Conservation (phyloP, 2,329 filamentous ascomycete genomes). For the Aspergillus luchuensis region DNA sequence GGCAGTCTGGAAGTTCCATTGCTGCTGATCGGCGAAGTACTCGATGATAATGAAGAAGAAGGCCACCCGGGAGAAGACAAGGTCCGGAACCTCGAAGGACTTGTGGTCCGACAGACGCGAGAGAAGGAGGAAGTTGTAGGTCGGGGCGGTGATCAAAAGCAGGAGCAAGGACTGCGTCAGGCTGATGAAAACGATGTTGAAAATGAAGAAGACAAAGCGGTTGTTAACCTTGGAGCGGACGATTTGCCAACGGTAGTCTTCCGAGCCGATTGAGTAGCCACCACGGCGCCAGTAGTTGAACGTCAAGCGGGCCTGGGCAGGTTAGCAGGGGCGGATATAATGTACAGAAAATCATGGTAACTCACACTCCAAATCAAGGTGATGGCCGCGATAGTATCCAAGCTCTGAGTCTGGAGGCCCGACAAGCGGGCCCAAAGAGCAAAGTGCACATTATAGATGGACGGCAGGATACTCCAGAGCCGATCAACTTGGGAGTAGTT, state of each 20-base stretch:
- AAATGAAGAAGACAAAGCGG: constrained; percentile 78
- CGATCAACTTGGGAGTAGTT: constrained; percentile 98
- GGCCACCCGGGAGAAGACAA: constrained; percentile 57
- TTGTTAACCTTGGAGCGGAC: constrained; percentile 66
- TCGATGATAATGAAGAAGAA: constrained; percentile 65
- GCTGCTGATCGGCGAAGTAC: constrained; percentile 85
- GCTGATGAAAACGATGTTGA: constrained; percentile 90
- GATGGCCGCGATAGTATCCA: constrained; percentile 73
- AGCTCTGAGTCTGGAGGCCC: constrained; percentile 67
- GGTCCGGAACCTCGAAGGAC: constrained; percentile 61
- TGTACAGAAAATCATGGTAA: background rate
- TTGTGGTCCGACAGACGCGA: constrained; percentile 61
- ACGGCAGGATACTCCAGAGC: constrained; percentile 85
- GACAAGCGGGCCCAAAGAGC: constrained; percentile 77
- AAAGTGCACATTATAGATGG: constrained; percentile 83
- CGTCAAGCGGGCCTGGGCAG: constrained; percentile 70
- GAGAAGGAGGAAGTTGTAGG: constrained; percentile 78
- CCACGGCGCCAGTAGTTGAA: constrained; percentile 98
- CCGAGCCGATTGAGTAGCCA: constrained; percentile 82
- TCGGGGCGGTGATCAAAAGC: constrained; percentile 74
- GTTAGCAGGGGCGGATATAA: constrained; percentile 20
- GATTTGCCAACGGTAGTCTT: constrained; percentile 92
- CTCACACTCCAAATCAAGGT: constrained; percentile 78
- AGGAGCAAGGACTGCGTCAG: constrained; percentile 80
- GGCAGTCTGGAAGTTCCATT: constrained; percentile 85